A percentile compares a stretch with the other conserved stretches of the same genome.
These are phyloP conservation scores for Yarrowia divulgata DNA, from an alignment of 805 yeast genomes.

Conservation along the genomic window DNA sequence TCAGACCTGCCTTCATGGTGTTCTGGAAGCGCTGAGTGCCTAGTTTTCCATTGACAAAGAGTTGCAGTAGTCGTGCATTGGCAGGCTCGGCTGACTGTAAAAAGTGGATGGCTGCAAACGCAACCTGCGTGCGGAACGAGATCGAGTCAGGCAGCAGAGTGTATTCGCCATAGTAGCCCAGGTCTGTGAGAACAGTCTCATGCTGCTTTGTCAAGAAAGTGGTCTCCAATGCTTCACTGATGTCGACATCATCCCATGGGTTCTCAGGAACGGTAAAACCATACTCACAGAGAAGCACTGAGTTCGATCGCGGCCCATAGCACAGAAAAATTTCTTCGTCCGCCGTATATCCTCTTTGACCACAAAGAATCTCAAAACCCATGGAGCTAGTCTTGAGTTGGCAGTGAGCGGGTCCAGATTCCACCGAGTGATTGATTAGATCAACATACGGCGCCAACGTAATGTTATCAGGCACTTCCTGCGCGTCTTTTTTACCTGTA, in stretches of 20 bases:
- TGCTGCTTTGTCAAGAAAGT: conserved; percentile 53
- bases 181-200: conserved; percentile 56
- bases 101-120: conserved; percentile 57
- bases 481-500: conserved; percentile 55
- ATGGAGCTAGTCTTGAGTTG: conserved; percentile 51
- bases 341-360: conserved; percentile 48
- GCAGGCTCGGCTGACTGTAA: conserved; percentile 21
- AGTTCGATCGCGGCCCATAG: conserved; percentile 91
- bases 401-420: conserved; percentile 47
- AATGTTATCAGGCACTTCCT: conserved; percentile 63
- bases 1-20: conserved; percentile 29
- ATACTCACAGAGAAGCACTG: conserved; percentile 81
- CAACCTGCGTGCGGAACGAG: conserved; percentile 80
- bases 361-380: conserved; percentile 63
- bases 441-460: conserved; percentile 94
- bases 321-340: conserved; percentile 71
- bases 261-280: conserved; percentile 73
- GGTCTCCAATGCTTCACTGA: conserved; percentile 56
- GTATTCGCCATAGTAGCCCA: conserved; percentile 76
- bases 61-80: conserved; percentile 17
- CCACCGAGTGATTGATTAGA: conserved; percentile 72
- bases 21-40: conserved; percentile 33
- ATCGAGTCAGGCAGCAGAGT: conserved; percentile 61
- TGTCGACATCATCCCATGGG: conserved; percentile 73
- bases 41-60: conserved; percentile 30